Percentiles rank a stretch among this genome's conserved stretches.
Conservation (phyloP, 495 filamentous ascomycete genomes). For the Mycothermus thermophilus region DNA sequence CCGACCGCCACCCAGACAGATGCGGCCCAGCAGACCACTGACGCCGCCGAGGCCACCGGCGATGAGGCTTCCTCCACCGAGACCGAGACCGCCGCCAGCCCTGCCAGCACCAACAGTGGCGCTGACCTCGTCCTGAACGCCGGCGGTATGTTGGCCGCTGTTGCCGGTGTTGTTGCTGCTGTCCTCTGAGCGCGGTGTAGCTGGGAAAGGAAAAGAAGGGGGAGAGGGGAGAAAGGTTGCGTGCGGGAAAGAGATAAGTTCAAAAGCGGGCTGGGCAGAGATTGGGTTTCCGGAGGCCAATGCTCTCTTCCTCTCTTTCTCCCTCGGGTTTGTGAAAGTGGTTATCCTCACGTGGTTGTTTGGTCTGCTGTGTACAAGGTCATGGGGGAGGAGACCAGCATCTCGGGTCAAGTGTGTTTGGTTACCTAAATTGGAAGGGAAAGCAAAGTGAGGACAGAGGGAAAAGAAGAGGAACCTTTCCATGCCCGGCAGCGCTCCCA, state of each 20-base stretch:
- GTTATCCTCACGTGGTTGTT: no score
- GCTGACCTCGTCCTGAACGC: slow-evolving; percentile 21
- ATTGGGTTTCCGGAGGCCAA: no score
- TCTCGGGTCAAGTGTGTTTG: no score
- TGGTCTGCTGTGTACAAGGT: background rate
- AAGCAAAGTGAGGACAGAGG: no score
- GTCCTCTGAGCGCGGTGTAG: no score
- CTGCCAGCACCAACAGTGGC: slow-evolving; percentile 19
- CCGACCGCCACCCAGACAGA: slow-evolving; percentile 4
- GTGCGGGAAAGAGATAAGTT: background rate
- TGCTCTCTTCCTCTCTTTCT: no score
- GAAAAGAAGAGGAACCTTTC: no score
- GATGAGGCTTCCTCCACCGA: slow-evolving; percentile 5
- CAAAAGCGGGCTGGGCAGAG: background rate
- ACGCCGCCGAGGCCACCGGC: slow-evolving; percentile 7
- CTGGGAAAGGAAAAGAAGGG: background rate
- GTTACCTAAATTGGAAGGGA: no score
- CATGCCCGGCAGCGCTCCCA: no score
- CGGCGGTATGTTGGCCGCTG: slow-evolving; percentile 18
- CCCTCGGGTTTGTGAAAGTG: no score
- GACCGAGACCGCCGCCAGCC: slow-evolving; percentile 10
- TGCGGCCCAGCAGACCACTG: slow-evolving; percentile 1
- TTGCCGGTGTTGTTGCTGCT: slow-evolving; percentile 22
- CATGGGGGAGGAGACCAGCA: no score
- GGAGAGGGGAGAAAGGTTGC: background rate